Percentiles rank a stretch among this genome's conserved stretches.
Evolutionary conservation across 352 stramenopile genomes (phyloP).

Genomic region (Chrysophaeum taylorii): DNA sequence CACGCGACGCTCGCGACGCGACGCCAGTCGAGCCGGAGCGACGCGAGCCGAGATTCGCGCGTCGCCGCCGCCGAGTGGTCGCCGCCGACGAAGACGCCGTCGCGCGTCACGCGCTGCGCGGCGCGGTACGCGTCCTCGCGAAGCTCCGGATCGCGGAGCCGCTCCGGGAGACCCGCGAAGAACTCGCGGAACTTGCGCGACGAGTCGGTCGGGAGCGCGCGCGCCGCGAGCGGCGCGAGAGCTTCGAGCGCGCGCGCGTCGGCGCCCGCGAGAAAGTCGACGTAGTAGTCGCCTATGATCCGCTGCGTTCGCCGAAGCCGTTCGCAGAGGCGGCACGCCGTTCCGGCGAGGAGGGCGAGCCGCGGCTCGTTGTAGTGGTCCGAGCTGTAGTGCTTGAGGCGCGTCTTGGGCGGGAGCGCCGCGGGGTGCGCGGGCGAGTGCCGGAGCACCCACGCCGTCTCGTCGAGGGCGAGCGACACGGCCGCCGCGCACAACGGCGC

Average conservation of each 20-base stretch:
- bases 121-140: neutral
- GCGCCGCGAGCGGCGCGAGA: neutral
- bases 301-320: neutral
- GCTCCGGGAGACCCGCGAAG: neutral
- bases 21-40: neutral
- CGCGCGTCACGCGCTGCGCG: neutral
- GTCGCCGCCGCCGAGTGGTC: neutral
- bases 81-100: conserved; percentile 1
- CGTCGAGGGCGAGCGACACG: neutral
- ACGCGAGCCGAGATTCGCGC: neutral
- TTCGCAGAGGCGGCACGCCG: neutral
- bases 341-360: neutral
- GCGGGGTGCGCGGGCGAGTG: neutral
- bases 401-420: neutral
- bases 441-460: neutral
- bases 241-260: neutral
- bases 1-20: neutral
- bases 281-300: neutral
- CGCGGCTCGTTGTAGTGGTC: neutral
- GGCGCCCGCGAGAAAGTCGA: neutral
- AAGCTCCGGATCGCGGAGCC: neutral
- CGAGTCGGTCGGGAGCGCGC: neutral
- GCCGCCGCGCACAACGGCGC: neutral
- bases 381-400: neutral
- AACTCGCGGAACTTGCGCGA: neutral